Percentiles rank a stretch among this genome's conserved stretches.
Evolutionary conservation across 1,139 yeast genomes (phyloP).

Genomic region (Taphrina communis): DNA sequence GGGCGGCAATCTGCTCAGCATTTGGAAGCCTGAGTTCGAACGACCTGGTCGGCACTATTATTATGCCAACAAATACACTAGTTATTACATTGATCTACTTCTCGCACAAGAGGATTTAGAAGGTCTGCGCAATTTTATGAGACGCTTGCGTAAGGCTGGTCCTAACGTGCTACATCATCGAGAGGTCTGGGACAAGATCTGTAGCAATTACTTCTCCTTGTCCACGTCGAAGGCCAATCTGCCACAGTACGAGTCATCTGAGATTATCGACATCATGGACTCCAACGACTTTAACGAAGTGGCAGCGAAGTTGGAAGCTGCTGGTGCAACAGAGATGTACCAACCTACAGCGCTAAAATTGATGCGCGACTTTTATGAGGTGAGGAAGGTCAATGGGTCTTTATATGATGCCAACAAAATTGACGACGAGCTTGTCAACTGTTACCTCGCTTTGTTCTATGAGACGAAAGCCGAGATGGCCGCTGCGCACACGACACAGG

Average conservation of each 20-base stretch:
- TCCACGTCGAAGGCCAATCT: background rate
- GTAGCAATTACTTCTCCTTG: slow-evolving; percentile 48
- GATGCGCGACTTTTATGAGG: slow-evolving; percentile 39
- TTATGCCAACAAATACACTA: slow-evolving; percentile 73
- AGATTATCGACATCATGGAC: slow-evolving; percentile 20
- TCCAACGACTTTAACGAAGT: slow-evolving; percentile 22
- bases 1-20: slow-evolving; percentile 71
- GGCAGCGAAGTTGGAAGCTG: slow-evolving; percentile 28
- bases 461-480: background rate
- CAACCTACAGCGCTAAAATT: slow-evolving; percentile 23
- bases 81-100: slow-evolving; percentile 66
- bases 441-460: slow-evolving; percentile 33
- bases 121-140: slow-evolving; percentile 65
- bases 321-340: background rate
- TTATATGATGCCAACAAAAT: slow-evolving; percentile 40
- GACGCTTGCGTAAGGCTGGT: slow-evolving; percentile 74
- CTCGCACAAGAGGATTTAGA: slow-evolving; percentile 63
- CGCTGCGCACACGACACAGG: background rate
- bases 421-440: slow-evolving; percentile 41
- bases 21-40: slow-evolving; percentile 93
- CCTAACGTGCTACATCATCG: slow-evolving; percentile 71
- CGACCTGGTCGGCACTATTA: slow-evolving; percentile 91
- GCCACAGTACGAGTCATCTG: slow-evolving; percentile 5
- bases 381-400: slow-evolving; percentile 41
- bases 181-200: slow-evolving; percentile 67